Evolutionary conservation across 768 basidiomycete species (phyloP), one percentile per base, ranked within the genome.

Genomic region (Amylocystis lapponica): DNA sequence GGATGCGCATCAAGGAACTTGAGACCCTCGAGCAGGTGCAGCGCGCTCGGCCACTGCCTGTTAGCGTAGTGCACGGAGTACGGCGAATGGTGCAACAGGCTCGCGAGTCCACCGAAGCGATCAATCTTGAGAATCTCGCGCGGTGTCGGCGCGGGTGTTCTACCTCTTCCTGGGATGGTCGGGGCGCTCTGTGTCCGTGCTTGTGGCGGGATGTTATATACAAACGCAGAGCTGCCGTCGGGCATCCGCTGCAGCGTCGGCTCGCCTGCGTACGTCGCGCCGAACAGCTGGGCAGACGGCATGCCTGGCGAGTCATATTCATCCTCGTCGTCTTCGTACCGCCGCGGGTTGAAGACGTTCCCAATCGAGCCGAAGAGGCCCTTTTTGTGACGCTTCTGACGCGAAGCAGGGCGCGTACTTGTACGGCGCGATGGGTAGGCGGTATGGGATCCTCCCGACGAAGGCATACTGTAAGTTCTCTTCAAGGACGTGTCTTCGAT

Each of bases 11-110:
- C 68, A 27, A 78, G 54, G 59, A 79, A 90, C 58, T 84, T 84
- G 55, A 84, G 66, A 8, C 86, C 85, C 61, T 90, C 85, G 41
- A 78, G 73, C n/a, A 90, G 69, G 51, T 90, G 87, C 52, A 79
- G 60, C 9, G 82, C 87, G 2, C 78, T 83, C 2, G 83, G 83
- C 51, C 81, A 91, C 31, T 62, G 59, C 41, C 65, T 66, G 25
- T 76, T 68, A 27, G 68, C 58, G 58, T 78, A 81, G 41, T 78
- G 42, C 17, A 91, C 72, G 4, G 68, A 69, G 52, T 86, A 78
- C 1, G 68, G 74, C 1, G 87, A 86, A 51, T 80, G 76, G 53
- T 79, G 84, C 58, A 84, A 63, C 59, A 88, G 81, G 1, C 71
- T 72, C 0, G 67, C 55, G 41, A 66, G 68, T 12, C 65, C 59